These are phyloP conservation scores for Nakaseomyces delphensis DNA, from an alignment of 1,139 yeast species.

Conservation along the genomic window DNA sequence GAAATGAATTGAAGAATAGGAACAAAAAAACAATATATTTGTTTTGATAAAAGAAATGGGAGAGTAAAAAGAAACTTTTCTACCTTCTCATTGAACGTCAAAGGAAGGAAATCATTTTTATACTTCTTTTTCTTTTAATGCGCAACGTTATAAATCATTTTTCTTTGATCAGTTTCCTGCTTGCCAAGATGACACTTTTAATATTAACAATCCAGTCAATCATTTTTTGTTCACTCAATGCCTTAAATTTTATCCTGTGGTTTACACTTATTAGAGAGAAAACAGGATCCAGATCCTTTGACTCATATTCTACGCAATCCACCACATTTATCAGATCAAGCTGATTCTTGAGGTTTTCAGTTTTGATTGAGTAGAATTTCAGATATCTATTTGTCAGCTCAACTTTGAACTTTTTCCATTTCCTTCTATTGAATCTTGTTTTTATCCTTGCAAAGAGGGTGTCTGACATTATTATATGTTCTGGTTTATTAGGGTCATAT, in stretches of 20 bases:
- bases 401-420: constrained; percentile 20
- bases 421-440: constrained; percentile 17
- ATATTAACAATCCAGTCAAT: constrained; percentile 23
- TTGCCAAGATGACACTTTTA: constrained; percentile 18
- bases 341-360: constrained; percentile 13
- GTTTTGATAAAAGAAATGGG: too few relatives aligned
- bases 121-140: too few relatives aligned
- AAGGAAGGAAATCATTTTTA: too few relatives aligned
- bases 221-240: constrained; percentile 18
- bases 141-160: neutral
- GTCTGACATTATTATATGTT: constrained; percentile 15
- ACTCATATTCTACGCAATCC: constrained; percentile 20
- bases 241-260: constrained; percentile 18
- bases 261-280: constrained; percentile 18
- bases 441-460: constrained; percentile 16
- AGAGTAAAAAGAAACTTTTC: too few relatives aligned
- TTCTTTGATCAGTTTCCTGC: constrained; percentile 8
- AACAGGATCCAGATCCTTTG: constrained; percentile 11
- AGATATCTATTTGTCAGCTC: constrained; percentile 15
- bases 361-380: constrained; percentile 15
- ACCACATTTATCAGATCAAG: constrained; percentile 16
- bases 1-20: too few relatives aligned
- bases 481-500: constrained; percentile 15
- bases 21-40: too few relatives aligned
- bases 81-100: too few relatives aligned